These are phyloP conservation scores for Triticum dicoccoides DNA, from an alignment of 176 grass and related monocot species.

Conservation along the genomic window DNA sequence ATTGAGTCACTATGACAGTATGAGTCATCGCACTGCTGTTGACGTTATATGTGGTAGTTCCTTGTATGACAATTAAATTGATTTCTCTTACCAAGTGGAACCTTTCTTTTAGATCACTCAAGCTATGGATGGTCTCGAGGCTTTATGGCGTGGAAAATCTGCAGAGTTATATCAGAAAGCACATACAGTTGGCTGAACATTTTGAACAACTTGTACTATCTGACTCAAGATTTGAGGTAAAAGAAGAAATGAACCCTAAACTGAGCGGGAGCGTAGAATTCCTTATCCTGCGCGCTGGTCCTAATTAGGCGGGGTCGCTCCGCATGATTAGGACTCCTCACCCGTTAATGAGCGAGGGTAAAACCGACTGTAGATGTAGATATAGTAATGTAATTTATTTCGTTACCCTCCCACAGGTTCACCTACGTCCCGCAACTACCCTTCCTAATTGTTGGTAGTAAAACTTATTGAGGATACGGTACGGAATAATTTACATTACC, in stretches of 20 bases:
- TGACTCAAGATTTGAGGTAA: conserved; percentile 75
- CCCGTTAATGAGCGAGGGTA: too few species aligned
- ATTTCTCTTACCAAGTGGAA: not conserved
- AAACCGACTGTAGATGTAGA: too few species aligned
- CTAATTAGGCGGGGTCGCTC: too few species aligned
- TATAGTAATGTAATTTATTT: too few species aligned
- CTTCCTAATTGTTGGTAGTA: too few species aligned
- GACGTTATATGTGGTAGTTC: not conserved
- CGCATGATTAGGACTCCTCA: too few species aligned
- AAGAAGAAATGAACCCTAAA: not conserved
- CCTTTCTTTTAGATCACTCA: conserved; percentile 58
- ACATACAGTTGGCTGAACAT: conserved; percentile 54
- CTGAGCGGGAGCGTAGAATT: too few species aligned
- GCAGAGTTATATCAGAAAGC: conserved; percentile 63
- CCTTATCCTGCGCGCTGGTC: too few species aligned
- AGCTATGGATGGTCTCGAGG: conserved; percentile 80
- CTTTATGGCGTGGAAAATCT: conserved; percentile 72
- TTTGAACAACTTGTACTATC: conserved; percentile 53
- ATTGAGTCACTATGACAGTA: not conserved
- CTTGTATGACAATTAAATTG: not conserved
- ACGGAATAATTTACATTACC: too few species aligned
- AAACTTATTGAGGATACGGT: too few species aligned
- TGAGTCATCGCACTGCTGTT: not conserved
- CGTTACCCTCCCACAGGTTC: too few species aligned
- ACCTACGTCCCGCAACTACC: too few species aligned